Conservation (phyloP, 2,329 filamentous ascomycete genomes). For the Penicillium sp. region DNA sequence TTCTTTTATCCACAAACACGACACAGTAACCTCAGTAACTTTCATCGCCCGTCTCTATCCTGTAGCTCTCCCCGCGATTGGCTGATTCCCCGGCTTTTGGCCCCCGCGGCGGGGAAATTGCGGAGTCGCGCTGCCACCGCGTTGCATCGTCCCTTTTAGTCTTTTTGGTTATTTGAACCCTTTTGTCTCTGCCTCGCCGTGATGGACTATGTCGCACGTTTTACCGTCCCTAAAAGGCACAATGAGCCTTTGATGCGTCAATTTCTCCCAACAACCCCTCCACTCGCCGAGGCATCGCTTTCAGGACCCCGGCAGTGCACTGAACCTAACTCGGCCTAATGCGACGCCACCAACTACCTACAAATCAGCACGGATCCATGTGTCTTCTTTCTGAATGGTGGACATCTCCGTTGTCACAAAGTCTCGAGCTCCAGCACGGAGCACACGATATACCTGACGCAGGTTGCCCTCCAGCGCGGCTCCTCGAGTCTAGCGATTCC, state of each 20-base stretch:
- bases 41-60: slow-evolving; percentile 1
- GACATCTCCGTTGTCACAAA: neutral
- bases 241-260: too few species aligned
- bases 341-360: neutral
- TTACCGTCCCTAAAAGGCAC: too few species aligned
- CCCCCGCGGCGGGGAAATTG: slow-evolving; percentile 12
- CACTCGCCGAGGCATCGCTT: neutral
- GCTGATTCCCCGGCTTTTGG: slow-evolving; percentile 10
- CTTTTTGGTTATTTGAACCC: neutral
- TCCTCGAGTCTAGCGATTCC: neutral
- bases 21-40: slow-evolving; percentile 2
- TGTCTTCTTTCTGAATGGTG: neutral
- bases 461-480: neutral
- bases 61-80: slow-evolving; percentile 1
- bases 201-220: neutral
- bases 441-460: neutral
- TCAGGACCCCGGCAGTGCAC: neutral
- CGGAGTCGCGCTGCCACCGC: neutral
- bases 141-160: neutral
- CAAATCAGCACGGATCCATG: neutral
- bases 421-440: neutral
- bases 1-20: slow-evolving; percentile 9
- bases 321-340: neutral
- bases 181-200: neutral
- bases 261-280: neutral